Evolutionary conservation across 1,284 basidiomycete species (phyloP).

Genomic region (Filobasidium uniguttulatum): DNA sequence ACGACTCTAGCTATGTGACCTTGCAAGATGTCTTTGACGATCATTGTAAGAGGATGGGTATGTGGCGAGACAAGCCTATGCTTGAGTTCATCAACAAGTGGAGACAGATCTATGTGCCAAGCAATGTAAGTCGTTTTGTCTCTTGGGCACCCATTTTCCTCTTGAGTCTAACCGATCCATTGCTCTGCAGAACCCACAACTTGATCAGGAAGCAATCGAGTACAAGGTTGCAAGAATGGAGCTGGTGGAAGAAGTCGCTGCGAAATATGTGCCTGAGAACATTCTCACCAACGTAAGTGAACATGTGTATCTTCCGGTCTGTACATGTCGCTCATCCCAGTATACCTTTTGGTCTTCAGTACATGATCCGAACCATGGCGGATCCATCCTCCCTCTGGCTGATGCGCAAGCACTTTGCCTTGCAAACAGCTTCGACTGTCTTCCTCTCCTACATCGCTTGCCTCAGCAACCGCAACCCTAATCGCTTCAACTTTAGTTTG

Average conservation of each 20-base stretch:
- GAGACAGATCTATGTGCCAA: constrained; percentile 45
- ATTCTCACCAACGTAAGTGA: constrained; percentile 62
- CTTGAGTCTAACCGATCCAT: background rate
- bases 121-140: constrained; percentile 21
- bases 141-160: constrained; percentile 21
- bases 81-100: constrained; percentile 71
- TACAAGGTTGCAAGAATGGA: constrained; percentile 49
- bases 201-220: constrained; percentile 12
- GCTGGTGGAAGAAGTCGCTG: constrained; percentile 74
- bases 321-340: background rate
- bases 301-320: background rate
- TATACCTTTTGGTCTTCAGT: constrained; percentile 43
- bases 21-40: constrained; percentile 90
- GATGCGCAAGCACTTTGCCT: constrained; percentile 91
- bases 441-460: constrained; percentile 89
- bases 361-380: constrained; percentile 75
- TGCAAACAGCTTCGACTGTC: constrained; percentile 73
- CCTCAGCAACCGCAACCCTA: constrained; percentile 68
- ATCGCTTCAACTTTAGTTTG: constrained; percentile 76
- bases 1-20: constrained; percentile 78
- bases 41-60: constrained; percentile 62
- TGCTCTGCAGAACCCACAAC: constrained; percentile 2
- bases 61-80: constrained; percentile 78
- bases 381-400: constrained; percentile 82
- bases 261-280: constrained; percentile 82